Conservation (phyloP, 2,329 filamentous ascomycete genomes). For the Meredithiella fracta region DNA sequence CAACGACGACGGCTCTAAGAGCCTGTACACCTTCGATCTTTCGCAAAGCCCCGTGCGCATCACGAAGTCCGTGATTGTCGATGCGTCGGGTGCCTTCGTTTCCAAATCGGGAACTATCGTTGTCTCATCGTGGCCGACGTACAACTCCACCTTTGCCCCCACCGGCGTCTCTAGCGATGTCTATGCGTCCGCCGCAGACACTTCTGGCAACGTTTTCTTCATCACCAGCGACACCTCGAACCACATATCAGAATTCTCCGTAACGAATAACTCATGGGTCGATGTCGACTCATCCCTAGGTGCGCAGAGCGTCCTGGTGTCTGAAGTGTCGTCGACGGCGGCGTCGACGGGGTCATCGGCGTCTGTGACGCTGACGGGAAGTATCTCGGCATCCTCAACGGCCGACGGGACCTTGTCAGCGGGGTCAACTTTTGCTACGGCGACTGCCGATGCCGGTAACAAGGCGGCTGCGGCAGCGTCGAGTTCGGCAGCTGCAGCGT, state of each 20-base stretch:
- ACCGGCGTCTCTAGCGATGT: constrained; percentile 40
- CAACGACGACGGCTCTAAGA: constrained; percentile 61
- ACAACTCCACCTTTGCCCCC: constrained; percentile 61
- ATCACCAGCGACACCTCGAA: constrained; percentile 56
- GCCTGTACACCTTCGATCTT: constrained; percentile 65
- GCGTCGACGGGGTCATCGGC: constrained; percentile 19
- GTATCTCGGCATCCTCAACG: constrained; percentile 18
- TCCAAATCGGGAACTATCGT: constrained; percentile 28
- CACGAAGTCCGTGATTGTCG: constrained; percentile 49
- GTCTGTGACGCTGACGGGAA: constrained; percentile 18
- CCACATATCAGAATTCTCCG: constrained; percentile 62
- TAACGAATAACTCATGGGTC: constrained; percentile 59
- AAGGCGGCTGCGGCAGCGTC: constrained; percentile 18
- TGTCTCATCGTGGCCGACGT: constrained; percentile 51
- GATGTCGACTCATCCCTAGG: constrained; percentile 50
- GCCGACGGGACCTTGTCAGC: constrained; percentile 17
- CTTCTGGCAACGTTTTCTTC: constrained; percentile 54
- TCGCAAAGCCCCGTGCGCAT: constrained; percentile 58
- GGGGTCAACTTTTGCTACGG: constrained; percentile 18
- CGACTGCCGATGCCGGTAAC: constrained; percentile 18
- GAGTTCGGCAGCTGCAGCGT: constrained; percentile 18
- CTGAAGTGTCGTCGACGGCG: constrained; percentile 19
- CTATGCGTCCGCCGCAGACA: constrained; percentile 54
- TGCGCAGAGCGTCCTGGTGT: constrained; percentile 25
- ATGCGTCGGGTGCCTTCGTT: constrained; percentile 39